Evolutionary conservation across 2,329 filamentous ascomycete genomes (phyloP).

Genomic region (Paraphoma chrysanthemicola): DNA sequence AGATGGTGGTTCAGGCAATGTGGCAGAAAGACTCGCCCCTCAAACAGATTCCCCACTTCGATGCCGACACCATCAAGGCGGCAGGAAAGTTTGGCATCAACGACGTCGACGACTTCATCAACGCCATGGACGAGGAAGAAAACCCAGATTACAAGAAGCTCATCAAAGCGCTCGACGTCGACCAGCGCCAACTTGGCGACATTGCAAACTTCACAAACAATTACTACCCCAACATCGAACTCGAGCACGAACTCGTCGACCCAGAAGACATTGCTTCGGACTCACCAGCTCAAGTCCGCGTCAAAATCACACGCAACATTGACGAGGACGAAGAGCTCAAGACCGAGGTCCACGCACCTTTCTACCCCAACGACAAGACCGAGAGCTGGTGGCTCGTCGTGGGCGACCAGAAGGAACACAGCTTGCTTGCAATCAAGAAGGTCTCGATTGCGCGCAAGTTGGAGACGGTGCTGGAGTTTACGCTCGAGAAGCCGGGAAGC

Average conservation of each 20-base stretch:
- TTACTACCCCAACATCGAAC: conserved; percentile 93
- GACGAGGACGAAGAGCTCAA: conserved; percentile 77
- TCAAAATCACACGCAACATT: conserved; percentile 84
- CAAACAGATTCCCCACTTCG: conserved; percentile 97
- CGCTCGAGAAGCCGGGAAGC: conserved; percentile 81
- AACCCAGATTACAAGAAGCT: conserved; percentile 81
- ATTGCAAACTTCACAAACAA: conserved; percentile 96
- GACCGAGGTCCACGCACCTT: conserved; percentile 88
- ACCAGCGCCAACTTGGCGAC: conserved; percentile 81
- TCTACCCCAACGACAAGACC: conserved; percentile 89
- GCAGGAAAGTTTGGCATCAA: conserved; percentile 84
- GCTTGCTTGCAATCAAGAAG: conserved; percentile 89
- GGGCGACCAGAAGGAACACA: conserved; percentile 88
- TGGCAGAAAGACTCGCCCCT: conserved; percentile 97
- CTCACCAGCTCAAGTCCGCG: conserved; percentile 79
- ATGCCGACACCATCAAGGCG: conserved; percentile 79
- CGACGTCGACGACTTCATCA: conserved; percentile 98
- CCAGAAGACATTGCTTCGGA: conserved; percentile 80
- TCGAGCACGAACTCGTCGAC: conserved; percentile 87
- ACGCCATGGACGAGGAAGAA: conserved; percentile 95
- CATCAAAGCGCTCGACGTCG: conserved; percentile 78
- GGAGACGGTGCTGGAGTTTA: conserved; percentile 84
- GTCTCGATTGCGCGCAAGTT: conserved; percentile 83
- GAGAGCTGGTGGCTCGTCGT: conserved; percentile 99
- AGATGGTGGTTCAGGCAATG: conserved; percentile 99